Base-by-base conservation (phyloP, 139 green algal genomes). In the Micractinium sp. region DNA sequence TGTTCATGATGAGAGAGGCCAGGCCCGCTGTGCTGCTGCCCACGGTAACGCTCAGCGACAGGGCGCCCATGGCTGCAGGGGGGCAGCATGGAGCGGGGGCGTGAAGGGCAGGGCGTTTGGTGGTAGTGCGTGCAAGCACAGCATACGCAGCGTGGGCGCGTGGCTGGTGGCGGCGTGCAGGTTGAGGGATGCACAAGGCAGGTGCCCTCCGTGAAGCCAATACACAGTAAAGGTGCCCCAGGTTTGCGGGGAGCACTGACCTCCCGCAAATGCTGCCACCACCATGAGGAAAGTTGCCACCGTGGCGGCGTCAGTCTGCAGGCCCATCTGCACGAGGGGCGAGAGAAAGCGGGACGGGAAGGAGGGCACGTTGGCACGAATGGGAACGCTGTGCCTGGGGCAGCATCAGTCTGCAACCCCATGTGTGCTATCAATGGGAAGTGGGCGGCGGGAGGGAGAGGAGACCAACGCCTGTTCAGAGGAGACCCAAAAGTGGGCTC, bases 1-100 rank as follows among this genome's bases (percentile, higher is more conserved):
- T 89, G 84, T 96, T 98, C 91, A 97, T 97, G 41, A 95, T 73
- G n/a, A 98, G 90, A 19, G 90, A 86, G 2, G 95, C 90, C 29
- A 91, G 90, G 67, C 96, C 95, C 63, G 94, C 87, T 22, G 92
- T 92, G 29, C 60, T 85, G 74, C 81, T 89, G 76, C 76, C 85
- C 15, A 94, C 88, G 13, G 93, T 91, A 5, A 97, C 89, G 1
- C 81, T 87, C 83, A 98, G 89, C 56, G 92, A 92, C 22, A 97
- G 84, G 3, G 94, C 94, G 27, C 95, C 96, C 19, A 94, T 88
- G 56, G 87, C 84, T 85, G 94, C 83, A 87, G 20, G 79, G 47
- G 73, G 31, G 31, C 23, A 38, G 33, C 73, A 35, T 3, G 80
- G 73, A 15, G 53, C 7, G 25, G 80, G 80, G 23, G 0, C 29